A percentile compares a stretch with the other conserved stretches of the same genome.
phyloP scores from a whole-genome alignment of 306 rosid genomes.

The Herpetospermum pedunculosum region DNA sequence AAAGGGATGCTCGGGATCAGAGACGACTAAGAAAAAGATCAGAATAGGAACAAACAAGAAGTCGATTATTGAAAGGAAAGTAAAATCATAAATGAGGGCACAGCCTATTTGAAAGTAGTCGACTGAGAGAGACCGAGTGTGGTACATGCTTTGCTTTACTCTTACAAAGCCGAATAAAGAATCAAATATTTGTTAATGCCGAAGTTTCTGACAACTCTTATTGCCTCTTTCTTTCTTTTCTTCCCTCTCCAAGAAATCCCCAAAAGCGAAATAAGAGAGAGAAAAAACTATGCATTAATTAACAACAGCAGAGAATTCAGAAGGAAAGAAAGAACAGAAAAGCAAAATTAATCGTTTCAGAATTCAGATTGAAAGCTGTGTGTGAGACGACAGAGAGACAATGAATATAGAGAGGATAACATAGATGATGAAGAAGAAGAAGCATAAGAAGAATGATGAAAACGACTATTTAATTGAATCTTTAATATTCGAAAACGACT shows the following conservation, averaged over 20 bases:
- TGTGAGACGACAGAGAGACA: slow-evolving; percentile 6
- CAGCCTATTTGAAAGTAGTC: slow-evolving; percentile 25
- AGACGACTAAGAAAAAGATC: slow-evolving; percentile 39
- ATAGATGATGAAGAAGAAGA: slow-evolving; percentile 16
- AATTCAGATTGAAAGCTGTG: slow-evolving; percentile 3
- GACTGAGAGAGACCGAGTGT: slow-evolving; percentile 22
- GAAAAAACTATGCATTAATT: slow-evolving; percentile 11
- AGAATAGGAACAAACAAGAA: slow-evolving; percentile 19
- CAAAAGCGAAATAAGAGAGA: slow-evolving; percentile 30
- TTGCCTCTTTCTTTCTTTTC: slow-evolving; percentile 17
- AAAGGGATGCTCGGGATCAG: slow-evolving; percentile 65
- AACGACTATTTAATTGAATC: slow-evolving; percentile 16
- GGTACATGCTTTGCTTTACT: slow-evolving; percentile 31
- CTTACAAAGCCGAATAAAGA: slow-evolving; percentile 23
- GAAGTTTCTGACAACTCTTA: slow-evolving; percentile 29
- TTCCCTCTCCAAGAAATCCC: slow-evolving; percentile 15
- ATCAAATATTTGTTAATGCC: slow-evolving; percentile 21
- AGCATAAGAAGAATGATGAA: too few species aligned
- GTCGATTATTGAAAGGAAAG: slow-evolving; percentile 38
- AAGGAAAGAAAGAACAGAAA: not conserved
- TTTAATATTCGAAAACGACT: slow-evolving; percentile 71
- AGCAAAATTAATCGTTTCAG: not conserved
- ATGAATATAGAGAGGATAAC: not conserved
- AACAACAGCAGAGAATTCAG: slow-evolving; percentile 4
- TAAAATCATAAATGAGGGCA: slow-evolving; percentile 29